Conservation (phyloP, 2,329 filamentous ascomycete genomes). For the Lachnellula arida region DNA sequence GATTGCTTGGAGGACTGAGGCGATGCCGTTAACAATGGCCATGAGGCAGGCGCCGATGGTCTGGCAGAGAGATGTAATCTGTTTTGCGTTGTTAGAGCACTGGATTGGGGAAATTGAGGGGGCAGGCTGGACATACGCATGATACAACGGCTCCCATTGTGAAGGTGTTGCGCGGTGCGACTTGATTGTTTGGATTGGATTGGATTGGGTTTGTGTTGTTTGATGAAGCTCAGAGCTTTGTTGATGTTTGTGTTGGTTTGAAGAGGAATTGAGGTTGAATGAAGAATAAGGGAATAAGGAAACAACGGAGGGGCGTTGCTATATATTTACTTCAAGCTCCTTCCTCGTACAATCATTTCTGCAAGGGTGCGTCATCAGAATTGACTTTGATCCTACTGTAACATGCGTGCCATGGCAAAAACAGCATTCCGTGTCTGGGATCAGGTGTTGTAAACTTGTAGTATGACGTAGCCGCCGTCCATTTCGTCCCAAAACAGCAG, state of each 20-base stretch:
- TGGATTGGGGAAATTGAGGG: neutral
- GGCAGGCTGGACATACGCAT: conserved; percentile 26
- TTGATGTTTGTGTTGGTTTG: conserved; percentile 7
- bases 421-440: too few relatives aligned
- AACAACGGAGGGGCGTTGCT: neutral
- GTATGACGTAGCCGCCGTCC: too few relatives aligned
- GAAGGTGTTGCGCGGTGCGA: conserved; percentile 16
- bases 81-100: conserved; percentile 10
- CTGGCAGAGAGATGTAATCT: conserved; percentile 31
- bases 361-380: neutral
- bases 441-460: too few relatives aligned
- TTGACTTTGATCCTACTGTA: too few relatives aligned
- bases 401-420: too few relatives aligned
- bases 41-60: conserved; percentile 34
- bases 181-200: conserved; percentile 9
- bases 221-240: conserved; percentile 6
- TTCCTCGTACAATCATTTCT: neutral
- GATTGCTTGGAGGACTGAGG: conserved; percentile 30
- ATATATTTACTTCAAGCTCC: neutral
- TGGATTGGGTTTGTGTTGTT: conserved; percentile 13
- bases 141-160: conserved; percentile 36
- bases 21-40: conserved; percentile 52
- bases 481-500: too few relatives aligned
- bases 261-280: neutral
- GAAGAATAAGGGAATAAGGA: neutral